Evolutionary conservation across 495 filamentous ascomycete species (phyloP).

Genomic region (Xylaria nigripes): DNA sequence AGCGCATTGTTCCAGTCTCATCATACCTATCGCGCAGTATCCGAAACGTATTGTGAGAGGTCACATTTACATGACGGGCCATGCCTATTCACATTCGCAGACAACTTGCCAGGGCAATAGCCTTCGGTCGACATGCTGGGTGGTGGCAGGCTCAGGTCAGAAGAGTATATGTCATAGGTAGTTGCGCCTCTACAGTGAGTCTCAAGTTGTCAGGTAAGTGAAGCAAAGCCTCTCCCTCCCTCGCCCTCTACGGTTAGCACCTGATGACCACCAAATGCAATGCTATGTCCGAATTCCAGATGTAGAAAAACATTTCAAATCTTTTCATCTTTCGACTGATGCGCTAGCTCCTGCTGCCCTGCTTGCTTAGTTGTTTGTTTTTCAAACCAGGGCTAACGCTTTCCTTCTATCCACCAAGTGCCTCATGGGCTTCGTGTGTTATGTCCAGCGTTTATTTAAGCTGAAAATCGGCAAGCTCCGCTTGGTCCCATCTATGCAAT

Average conservation of each 20-base stretch:
- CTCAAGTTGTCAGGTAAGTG: constrained; percentile 17
- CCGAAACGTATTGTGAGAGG: constrained; percentile 59
- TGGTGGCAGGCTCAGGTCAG: not conserved
- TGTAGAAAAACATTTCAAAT: constrained; percentile 66
- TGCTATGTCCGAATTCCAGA: constrained; percentile 53
- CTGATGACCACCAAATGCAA: no score
- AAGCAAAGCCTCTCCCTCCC: not conserved
- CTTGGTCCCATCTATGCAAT: constrained; percentile 57
- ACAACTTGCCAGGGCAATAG: not conserved
- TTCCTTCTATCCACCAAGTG: not conserved
- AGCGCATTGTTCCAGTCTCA: constrained; percentile 15
- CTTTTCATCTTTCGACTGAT: constrained; percentile 99
- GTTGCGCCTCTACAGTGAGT: not conserved
- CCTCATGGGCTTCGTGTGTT: constrained; percentile 2
- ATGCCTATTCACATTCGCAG: constrained; percentile 24
- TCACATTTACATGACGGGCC: constrained; percentile 40
- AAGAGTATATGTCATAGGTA: not conserved
- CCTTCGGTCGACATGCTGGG: constrained; percentile 3
- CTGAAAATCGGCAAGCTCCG: constrained; percentile 58
- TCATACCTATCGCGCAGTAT: constrained; percentile 42
- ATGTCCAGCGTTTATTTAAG: constrained; percentile 21
- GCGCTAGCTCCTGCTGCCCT: constrained; percentile 17
- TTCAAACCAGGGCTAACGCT: not conserved
- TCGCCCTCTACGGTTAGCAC: constrained; percentile 24
- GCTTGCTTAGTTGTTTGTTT: not conserved